phyloP scores from a whole-genome alignment of 2,329 filamentous ascomycete species.

The Alternaria sp. region DNA sequence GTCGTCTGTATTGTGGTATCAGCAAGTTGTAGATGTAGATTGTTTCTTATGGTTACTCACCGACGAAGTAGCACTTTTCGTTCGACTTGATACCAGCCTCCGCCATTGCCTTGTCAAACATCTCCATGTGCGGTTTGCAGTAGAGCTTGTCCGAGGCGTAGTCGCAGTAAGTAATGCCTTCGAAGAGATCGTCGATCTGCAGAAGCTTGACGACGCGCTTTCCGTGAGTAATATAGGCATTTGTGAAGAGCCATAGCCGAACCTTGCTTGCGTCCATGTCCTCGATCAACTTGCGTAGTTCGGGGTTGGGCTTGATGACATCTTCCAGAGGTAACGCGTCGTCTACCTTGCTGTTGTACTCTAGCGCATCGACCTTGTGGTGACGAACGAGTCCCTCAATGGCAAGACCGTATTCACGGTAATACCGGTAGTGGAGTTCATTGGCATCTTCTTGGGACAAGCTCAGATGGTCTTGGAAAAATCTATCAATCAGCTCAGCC shows the following conservation, averaged over 20 bases:
- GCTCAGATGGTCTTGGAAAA: slow-evolving; percentile 74
- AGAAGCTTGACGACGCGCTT: slow-evolving; percentile 82
- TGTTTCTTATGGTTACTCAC: slow-evolving; percentile 61
- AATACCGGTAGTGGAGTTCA: slow-evolving; percentile 88
- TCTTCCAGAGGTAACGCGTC: slow-evolving; percentile 89
- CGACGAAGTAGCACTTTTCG: slow-evolving; percentile 89
- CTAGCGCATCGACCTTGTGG: slow-evolving; percentile 92
- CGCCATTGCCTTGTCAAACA: slow-evolving; percentile 88
- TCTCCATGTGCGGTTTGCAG: slow-evolving; percentile 84
- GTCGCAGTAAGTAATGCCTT: slow-evolving; percentile 94
- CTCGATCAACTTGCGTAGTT: slow-evolving; percentile 77
- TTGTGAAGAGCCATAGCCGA: slow-evolving; percentile 92
- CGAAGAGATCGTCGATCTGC: slow-evolving; percentile 86
- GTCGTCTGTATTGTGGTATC: slow-evolving; percentile 70
- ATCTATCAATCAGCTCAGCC: slow-evolving; percentile 78
- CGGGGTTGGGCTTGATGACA: slow-evolving; percentile 79
- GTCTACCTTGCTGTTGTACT: slow-evolving; percentile 94
- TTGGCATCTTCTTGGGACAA: slow-evolving; percentile 80
- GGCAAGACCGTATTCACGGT: slow-evolving; percentile 94
- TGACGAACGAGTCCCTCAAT: slow-evolving; percentile 93
- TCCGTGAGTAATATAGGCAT: slow-evolving; percentile 91
- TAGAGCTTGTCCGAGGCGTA: slow-evolving; percentile 77
- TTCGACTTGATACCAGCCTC: slow-evolving; percentile 75
- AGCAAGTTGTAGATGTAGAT: slow-evolving; percentile 15
- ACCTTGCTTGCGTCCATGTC: slow-evolving; percentile 86